A percentile compares a stretch with the other conserved stretches of the same genome.
Conservation (phyloP, 371 early-diverging fungal genomes). For the Syncephalastrum racemosum region DNA sequence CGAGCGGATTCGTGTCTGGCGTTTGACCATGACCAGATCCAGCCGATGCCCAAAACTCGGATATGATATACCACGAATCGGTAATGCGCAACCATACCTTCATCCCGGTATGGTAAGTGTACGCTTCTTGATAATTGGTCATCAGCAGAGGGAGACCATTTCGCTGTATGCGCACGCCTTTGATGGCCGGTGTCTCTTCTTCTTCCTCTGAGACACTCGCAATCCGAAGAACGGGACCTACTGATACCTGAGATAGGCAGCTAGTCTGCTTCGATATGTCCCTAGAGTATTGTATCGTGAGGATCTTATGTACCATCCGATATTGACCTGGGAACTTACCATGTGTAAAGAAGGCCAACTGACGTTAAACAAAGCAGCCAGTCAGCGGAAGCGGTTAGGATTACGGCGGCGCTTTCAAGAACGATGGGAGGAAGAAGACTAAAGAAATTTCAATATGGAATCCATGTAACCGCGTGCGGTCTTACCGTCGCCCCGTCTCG, state of each 20-base stretch:
- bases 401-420: slow-evolving; percentile 65
- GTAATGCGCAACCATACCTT: slow-evolving; percentile 72
- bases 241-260: slow-evolving; percentile 50
- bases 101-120: slow-evolving; percentile 69
- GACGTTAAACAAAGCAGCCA: slow-evolving; percentile 69
- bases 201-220: slow-evolving; percentile 35
- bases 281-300: slow-evolving; percentile 24
- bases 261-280: slow-evolving; percentile 52
- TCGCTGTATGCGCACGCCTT: slow-evolving; percentile 55
- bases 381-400: slow-evolving; percentile 53
- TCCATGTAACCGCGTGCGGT: neutral
- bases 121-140: slow-evolving; percentile 73
- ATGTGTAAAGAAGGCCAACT: slow-evolving; percentile 63
- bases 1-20: slow-evolving; percentile 29
- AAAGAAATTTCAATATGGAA: neutral
- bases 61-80: slow-evolving; percentile 61
- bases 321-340: slow-evolving; percentile 36
- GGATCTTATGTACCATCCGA: neutral
- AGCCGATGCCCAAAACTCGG: slow-evolving; percentile 55
- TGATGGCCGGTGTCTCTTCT: slow-evolving; percentile 52
- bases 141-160: slow-evolving; percentile 75
- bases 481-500: slow-evolving; percentile 66
- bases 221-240: slow-evolving; percentile 58
- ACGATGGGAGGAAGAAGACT: slow-evolving; percentile 69
- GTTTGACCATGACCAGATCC: slow-evolving; percentile 7